phyloP scores from a whole-genome alignment of 2,329 filamentous ascomycete genomes.

The Bimuria novae-zelandiae region DNA sequence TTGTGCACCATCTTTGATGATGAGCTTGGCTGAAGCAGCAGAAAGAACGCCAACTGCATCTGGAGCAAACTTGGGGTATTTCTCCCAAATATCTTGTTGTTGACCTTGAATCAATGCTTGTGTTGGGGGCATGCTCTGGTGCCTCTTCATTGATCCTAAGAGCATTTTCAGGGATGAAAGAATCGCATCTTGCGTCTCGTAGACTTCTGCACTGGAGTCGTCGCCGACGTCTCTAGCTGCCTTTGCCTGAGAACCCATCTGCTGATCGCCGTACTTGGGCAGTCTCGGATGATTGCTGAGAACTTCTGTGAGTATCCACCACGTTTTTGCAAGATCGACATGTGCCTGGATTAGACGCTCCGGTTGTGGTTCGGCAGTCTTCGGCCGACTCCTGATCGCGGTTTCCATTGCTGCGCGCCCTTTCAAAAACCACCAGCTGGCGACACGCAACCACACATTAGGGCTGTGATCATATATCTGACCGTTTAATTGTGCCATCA shows the following conservation, averaged over 20 bases:
- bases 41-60: constrained; percentile 74
- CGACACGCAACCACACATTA: constrained; percentile 71
- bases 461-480: constrained; percentile 67
- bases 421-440: constrained; percentile 87
- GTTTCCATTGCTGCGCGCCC: constrained; percentile 77
- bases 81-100: constrained; percentile 80
- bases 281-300: constrained; percentile 43
- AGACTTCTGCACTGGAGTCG: constrained; percentile 50
- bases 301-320: constrained; percentile 70
- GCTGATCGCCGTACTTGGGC: constrained; percentile 29
- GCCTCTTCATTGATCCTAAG: constrained; percentile 80
- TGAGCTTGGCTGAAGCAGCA: constrained; percentile 54
- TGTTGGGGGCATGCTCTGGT: constrained; percentile 71
- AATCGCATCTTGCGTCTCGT: constrained; percentile 60
- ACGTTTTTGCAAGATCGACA: constrained; percentile 80
- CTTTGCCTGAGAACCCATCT: constrained; percentile 27
- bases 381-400: constrained; percentile 68
- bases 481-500: constrained; percentile 75
- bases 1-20: constrained; percentile 52
- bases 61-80: constrained; percentile 73
- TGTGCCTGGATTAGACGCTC: constrained; percentile 72
- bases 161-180: constrained; percentile 72
- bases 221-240: constrained; percentile 48
- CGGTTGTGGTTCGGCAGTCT: constrained; percentile 57
- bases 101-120: constrained; percentile 74